phyloP scores from a whole-genome alignment of 768 basidiomycete genomes.

The Amanita exitialis region DNA sequence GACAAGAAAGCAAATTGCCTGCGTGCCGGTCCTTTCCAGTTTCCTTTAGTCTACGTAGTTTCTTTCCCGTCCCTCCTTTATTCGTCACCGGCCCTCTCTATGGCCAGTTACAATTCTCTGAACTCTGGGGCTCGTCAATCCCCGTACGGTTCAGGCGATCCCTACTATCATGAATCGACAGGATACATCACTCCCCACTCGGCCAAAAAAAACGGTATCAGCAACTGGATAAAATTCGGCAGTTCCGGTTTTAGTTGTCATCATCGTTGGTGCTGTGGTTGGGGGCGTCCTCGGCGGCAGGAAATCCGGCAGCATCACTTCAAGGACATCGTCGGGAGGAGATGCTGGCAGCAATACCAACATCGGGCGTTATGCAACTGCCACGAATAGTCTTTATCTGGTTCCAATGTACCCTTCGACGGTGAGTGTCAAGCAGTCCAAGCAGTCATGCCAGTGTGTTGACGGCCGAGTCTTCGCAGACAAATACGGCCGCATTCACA shows the following conservation, averaged over 20 bases:
- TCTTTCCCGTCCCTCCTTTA: slow-evolving; percentile 12
- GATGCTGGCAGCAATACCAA: slow-evolving; percentile 48
- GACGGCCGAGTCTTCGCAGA: slow-evolving; percentile 29
- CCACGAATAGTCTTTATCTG: slow-evolving; percentile 71
- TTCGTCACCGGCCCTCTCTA: slow-evolving; percentile 9
- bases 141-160: slow-evolving; percentile 46
- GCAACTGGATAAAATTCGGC: slow-evolving; percentile 71
- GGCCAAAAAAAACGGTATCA: slow-evolving; percentile 37
- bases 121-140: slow-evolving; percentile 15
- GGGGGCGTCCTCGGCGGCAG: slow-evolving; percentile 77
- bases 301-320: slow-evolving; percentile 25
- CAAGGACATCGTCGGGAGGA: slow-evolving; percentile 37
- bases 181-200: slow-evolving; percentile 52
- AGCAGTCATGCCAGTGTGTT: background rate
- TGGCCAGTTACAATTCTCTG: slow-evolving; percentile 21
- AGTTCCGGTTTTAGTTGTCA: slow-evolving; percentile 53
- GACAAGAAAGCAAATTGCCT: background rate
- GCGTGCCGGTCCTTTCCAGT: background rate
- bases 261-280: slow-evolving; percentile 58
- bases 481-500: slow-evolving; percentile 63
- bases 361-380: slow-evolving; percentile 63
- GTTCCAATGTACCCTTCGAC: slow-evolving; percentile 85
- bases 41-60: background rate
- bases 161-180: slow-evolving; percentile 60
- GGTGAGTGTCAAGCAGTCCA: slow-evolving; percentile 37